Conservation (phyloP, 345 rosid genomes). For the Reutealis trisperma region DNA sequence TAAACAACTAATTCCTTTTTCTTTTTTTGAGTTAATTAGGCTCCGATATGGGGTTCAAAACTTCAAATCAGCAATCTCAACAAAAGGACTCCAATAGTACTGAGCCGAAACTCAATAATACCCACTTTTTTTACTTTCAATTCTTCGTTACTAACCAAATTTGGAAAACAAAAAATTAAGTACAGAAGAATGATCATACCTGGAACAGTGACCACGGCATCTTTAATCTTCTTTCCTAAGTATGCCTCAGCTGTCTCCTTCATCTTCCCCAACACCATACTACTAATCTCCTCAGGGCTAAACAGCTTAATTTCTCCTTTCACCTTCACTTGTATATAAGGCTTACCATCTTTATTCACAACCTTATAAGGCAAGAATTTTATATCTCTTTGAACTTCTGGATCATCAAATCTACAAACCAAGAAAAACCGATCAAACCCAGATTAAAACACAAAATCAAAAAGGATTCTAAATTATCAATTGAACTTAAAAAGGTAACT, state of each 20-base stretch:
- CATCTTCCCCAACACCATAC: slow-evolving; percentile 62
- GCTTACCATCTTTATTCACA: slow-evolving; percentile 42
- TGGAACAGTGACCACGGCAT: slow-evolving; percentile 64
- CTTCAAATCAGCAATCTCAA: too few species aligned
- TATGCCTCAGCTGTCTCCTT: slow-evolving; percentile 60
- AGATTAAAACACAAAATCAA: not conserved
- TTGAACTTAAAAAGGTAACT: too few species aligned
- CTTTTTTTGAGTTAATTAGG: too few species aligned
- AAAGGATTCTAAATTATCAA: not conserved
- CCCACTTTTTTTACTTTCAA: too few species aligned
- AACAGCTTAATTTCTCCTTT: slow-evolving; percentile 59
- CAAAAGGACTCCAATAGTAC: too few species aligned
- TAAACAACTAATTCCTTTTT: too few species aligned
- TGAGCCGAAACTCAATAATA: too few species aligned
- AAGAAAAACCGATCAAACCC: not conserved
- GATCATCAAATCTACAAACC: slow-evolving; percentile 37
- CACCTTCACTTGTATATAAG: slow-evolving; percentile 40
- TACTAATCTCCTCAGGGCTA: slow-evolving; percentile 66
- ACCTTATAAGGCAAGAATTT: slow-evolving; percentile 59
- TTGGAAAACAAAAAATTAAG: not conserved
- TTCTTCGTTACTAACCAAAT: too few species aligned
- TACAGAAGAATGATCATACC: slow-evolving; percentile 15
- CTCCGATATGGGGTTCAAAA: too few species aligned
- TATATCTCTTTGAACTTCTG: slow-evolving; percentile 54
- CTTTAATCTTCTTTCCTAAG: slow-evolving; percentile 54